Evolutionary conservation across 2,329 filamentous ascomycete genomes (phyloP), one percentile per base, ranked within the genome.

Genomic region (Cercospora beticola): DNA sequence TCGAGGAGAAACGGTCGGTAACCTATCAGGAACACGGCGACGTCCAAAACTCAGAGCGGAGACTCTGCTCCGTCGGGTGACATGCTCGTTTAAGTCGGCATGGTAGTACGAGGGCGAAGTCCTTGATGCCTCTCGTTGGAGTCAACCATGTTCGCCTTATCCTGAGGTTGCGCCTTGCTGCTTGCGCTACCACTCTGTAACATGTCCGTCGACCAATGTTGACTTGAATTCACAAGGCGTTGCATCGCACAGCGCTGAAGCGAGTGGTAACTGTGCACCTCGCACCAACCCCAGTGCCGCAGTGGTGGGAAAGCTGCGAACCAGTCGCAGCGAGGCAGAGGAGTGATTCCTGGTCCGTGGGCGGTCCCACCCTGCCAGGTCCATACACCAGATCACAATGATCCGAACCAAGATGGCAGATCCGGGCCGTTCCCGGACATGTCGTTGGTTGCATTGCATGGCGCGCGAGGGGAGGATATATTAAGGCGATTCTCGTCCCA

Each of bases 361-460:
- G 68, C 66, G 59, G 33, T 69, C n/a, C 30, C 36, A 46, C 60
- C 26, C 40, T 31, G 57, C 46, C 52, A 63, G 26, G 36, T 57
- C 23, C 52, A 33, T 30, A 16, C 52, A 58, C 52, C 52, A 59
- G 65, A 67, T 64, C 65, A 67, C 54, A 68, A 67, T 69, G 64
- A 46, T 66, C 68, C 68, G 71, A 71, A 70, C 71, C 71, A 73
- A 73, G 71, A 73, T 73, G 68, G 62, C 49, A 57, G 54, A 65
- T 30, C 43, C 68, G 71, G 65, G 54, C 69, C 69, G 67, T 31
- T 56, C 63, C 16, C 59, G 65, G 70, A 66, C 65, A 66, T 66
- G 69, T 68, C 62, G 61, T 14, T 31, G 52, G 61, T 54, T 64
- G 62, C 30, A 56, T 57, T 65, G 67, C 61, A 67, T 68, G 58